These are phyloP conservation scores for Carex sylvatica DNA, from an alignment of 202 grass and related monocot species.

Conservation along the genomic window DNA sequence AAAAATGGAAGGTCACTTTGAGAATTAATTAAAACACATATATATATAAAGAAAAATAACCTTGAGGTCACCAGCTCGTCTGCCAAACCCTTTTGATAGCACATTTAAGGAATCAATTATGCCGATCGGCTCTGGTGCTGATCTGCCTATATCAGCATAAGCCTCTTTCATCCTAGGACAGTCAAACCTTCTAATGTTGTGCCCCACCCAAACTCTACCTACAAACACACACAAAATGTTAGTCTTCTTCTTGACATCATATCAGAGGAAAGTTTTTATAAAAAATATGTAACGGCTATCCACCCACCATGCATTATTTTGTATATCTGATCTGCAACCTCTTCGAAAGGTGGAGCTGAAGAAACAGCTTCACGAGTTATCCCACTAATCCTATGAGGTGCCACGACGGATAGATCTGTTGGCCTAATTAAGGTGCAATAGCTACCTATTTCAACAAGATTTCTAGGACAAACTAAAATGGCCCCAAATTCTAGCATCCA, in stretches of 20 bases:
- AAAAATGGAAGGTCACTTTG: background rate
- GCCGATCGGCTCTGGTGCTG: slow-evolving; percentile 52
- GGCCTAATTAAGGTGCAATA: slow-evolving; percentile 81
- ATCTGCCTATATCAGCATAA: slow-evolving; percentile 52
- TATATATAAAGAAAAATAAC: slow-evolving; percentile 14
- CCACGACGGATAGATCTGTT: slow-evolving; percentile 28
- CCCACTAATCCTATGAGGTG: slow-evolving; percentile 32
- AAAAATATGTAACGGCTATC: slow-evolving; percentile 18
- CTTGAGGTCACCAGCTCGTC: slow-evolving; percentile 77
- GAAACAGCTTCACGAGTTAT: slow-evolving; percentile 34
- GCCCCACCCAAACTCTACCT: slow-evolving; percentile 78
- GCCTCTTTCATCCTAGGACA: slow-evolving; percentile 66
- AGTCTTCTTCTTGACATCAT: background rate
- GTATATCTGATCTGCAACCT: slow-evolving; percentile 58
- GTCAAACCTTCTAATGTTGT: slow-evolving; percentile 67
- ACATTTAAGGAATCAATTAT: slow-evolving; percentile 68
- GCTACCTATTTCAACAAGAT: slow-evolving; percentile 62
- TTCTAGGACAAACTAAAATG: slow-evolving; percentile 67
- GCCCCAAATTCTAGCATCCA: slow-evolving; percentile 85
- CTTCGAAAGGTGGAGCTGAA: slow-evolving; percentile 47
- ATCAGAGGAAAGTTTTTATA: background rate
- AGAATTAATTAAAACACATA: background rate
- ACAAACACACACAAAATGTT: background rate
- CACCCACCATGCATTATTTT: slow-evolving; percentile 48
- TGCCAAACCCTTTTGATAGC: slow-evolving; percentile 45